Evolutionary conservation across 192 early-diverging fungal genomes (phyloP).

Genomic region (Coemansia guatemalensis): DNA sequence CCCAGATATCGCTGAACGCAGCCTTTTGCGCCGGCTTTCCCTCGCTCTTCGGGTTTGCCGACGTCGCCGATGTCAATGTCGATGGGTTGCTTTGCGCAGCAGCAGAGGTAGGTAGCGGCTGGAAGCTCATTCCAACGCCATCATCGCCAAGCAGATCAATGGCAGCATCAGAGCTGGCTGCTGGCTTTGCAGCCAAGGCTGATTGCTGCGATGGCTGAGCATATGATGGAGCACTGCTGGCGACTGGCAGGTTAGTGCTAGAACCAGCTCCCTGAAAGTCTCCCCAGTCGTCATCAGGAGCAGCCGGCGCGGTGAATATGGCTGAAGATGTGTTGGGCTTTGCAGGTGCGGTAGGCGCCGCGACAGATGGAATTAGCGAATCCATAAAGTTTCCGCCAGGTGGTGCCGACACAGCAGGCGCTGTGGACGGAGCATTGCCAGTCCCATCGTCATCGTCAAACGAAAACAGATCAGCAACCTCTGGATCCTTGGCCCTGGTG

Average conservation of each 20-base stretch:
- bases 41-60: constrained; percentile 1
- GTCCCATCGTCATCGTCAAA: constrained; percentile 45
- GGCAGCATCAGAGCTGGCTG: constrained; percentile 1
- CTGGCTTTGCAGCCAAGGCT: constrained; percentile 10
- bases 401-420: constrained; percentile 22
- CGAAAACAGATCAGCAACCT: constrained; percentile 45
- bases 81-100: constrained; percentile 7
- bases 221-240: constrained; percentile 8
- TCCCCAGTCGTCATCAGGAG: constrained; percentile 73
- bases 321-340: constrained; percentile 1
- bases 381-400: constrained; percentile 8
- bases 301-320: constrained; percentile 17
- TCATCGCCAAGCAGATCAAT: constrained; percentile 36
- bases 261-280: constrained; percentile 59
- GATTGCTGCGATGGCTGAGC: constrained; percentile 20
- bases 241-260: constrained; percentile 4
- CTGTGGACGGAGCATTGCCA: constrained; percentile 18
- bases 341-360: constrained; percentile 22
- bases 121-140: constrained; percentile 17
- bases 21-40: constrained; percentile 15
- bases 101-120: constrained; percentile 31
- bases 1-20: constrained; percentile 67
- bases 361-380: constrained; percentile 5
- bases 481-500: constrained; percentile 33
- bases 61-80: constrained; percentile 1